phyloP scores from a whole-genome alignment of 306 rosid genomes.

The Pueraria montana region DNA sequence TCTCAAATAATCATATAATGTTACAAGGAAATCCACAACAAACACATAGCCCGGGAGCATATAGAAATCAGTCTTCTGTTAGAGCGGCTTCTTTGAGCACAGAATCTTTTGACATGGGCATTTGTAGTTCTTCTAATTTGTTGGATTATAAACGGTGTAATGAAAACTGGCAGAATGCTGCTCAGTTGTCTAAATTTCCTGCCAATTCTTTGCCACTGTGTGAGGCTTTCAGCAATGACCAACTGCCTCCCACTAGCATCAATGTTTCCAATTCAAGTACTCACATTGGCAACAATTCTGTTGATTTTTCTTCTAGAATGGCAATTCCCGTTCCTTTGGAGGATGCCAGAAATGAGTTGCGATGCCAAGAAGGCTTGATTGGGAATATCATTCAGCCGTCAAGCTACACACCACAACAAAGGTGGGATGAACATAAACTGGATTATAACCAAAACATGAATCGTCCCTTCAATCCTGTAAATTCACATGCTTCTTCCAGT shows the following conservation, averaged over 20 bases:
- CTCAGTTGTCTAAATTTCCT: conserved; percentile 62
- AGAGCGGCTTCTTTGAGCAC: conserved; percentile 53
- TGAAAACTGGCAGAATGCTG: conserved; percentile 69
- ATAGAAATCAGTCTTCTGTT: conserved; percentile 64
- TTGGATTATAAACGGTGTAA: conserved; percentile 64
- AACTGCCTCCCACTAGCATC: conserved; percentile 54
- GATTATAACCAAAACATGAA: conserved; percentile 53
- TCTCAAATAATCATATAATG: conserved; percentile 57
- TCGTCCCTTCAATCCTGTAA: conserved; percentile 54
- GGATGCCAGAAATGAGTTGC: conserved; percentile 54
- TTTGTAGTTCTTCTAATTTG: conserved; percentile 61
- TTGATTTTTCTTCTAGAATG: conserved; percentile 61
- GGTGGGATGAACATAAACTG: conserved; percentile 64
- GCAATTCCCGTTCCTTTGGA: conserved; percentile 53
- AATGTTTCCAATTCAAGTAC: conserved; percentile 52
- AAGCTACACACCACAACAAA: conserved; percentile 51
- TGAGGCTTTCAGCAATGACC: conserved; percentile 57
- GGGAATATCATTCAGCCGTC: conserved; percentile 59
- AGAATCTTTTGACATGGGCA: conserved; percentile 58
- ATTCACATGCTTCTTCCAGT: conserved; percentile 49
- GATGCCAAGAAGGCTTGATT: conserved; percentile 64
- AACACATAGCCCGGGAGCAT: conserved; percentile 50
- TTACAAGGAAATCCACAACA: conserved; percentile 68
- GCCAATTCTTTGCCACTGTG: conserved; percentile 60
- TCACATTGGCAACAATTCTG: conserved; percentile 49